phyloP scores from a whole-genome alignment of 2,329 filamentous ascomycete genomes.

The Tolypocladium pustulatum region DNA sequence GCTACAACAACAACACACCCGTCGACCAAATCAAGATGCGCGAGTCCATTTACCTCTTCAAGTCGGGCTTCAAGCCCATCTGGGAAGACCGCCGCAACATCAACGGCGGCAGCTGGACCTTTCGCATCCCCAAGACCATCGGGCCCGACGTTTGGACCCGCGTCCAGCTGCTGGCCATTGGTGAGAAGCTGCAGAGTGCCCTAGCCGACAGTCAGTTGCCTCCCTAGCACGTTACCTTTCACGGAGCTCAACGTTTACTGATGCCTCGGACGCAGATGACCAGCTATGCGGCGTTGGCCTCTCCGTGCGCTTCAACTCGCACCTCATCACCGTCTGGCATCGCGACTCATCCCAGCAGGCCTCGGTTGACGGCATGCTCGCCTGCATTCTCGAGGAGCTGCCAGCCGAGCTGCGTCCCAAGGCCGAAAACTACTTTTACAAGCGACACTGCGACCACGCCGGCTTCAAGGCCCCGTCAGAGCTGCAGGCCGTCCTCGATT shows the following conservation, averaged over 20 bases:
- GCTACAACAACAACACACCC: slow-evolving; percentile 72
- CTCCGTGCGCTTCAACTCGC: slow-evolving; percentile 78
- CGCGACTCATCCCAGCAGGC: slow-evolving; percentile 72
- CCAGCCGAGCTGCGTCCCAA: slow-evolving; percentile 64
- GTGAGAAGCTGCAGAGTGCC: slow-evolving; percentile 66
- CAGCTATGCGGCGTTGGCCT: slow-evolving; percentile 86
- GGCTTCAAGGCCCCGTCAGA: slow-evolving; percentile 61
- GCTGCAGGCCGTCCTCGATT: slow-evolving; percentile 46
- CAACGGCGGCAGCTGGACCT: slow-evolving; percentile 82
- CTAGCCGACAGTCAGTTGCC: slow-evolving; percentile 53
- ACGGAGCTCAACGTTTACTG: not conserved
- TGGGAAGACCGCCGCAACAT: slow-evolving; percentile 85
- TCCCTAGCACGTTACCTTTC: not conserved
- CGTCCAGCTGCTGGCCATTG: slow-evolving; percentile 72
- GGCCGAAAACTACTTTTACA: slow-evolving; percentile 68
- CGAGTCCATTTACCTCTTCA: slow-evolving; percentile 72
- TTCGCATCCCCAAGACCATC: slow-evolving; percentile 70
- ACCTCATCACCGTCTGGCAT: slow-evolving; percentile 89
- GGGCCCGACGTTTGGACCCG: slow-evolving; percentile 71
- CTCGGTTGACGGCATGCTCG: slow-evolving; percentile 65
- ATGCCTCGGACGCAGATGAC: slow-evolving; percentile 42
- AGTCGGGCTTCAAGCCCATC: slow-evolving; percentile 63
- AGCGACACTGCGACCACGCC: slow-evolving; percentile 79
- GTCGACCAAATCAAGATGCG: slow-evolving; percentile 66
- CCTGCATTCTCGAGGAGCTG: slow-evolving; percentile 63